phyloP scores from a whole-genome alignment of 106 monocot species.

The Posidonia australis region DNA sequence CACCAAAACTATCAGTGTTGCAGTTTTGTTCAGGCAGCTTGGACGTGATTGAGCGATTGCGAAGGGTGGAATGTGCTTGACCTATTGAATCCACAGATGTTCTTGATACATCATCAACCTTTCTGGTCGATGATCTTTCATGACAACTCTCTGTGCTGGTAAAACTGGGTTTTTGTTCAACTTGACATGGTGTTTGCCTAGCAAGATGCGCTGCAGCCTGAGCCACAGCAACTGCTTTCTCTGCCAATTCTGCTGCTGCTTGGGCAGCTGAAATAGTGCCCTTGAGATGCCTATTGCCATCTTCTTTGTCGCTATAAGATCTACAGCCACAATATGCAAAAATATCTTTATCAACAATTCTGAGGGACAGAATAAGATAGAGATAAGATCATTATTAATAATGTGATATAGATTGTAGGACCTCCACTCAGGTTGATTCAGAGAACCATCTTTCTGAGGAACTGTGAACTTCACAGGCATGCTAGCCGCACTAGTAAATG shows the following conservation, averaged over 20 bases:
- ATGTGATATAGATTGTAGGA: not conserved
- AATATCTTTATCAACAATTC: not conserved
- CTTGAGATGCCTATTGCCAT: conserved; percentile 29
- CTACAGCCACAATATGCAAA: conserved; percentile 3
- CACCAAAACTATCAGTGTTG: conserved; percentile 20
- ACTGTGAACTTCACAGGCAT: conserved; percentile 35
- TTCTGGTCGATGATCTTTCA: not conserved
- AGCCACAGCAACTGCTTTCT: conserved; percentile 53
- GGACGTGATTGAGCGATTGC: conserved; percentile 7
- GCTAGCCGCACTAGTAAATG: conserved; percentile 48
- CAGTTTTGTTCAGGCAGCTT: conserved; percentile 4
- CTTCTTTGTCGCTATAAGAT: conserved; percentile 14
- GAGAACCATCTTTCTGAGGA: not conserved
- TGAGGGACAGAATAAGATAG: not conserved
- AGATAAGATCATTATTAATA: not conserved
- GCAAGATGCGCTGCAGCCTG: conserved; percentile 53
- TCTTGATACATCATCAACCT: not conserved
- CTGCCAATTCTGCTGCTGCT: conserved; percentile 68
- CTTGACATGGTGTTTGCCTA: conserved; percentile 27
- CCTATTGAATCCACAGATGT: not conserved
- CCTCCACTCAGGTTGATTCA: conserved; percentile 4
- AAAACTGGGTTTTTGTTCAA: conserved; percentile 4
- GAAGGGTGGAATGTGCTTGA: not conserved
- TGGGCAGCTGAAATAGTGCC: conserved; percentile 54
- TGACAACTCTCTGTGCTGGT: not conserved